Percentiles rank a stretch among this genome's conserved stretches.
Evolutionary conservation across 2,329 filamentous ascomycete genomes (phyloP).

Genomic region (Bertia moriformis): DNA sequence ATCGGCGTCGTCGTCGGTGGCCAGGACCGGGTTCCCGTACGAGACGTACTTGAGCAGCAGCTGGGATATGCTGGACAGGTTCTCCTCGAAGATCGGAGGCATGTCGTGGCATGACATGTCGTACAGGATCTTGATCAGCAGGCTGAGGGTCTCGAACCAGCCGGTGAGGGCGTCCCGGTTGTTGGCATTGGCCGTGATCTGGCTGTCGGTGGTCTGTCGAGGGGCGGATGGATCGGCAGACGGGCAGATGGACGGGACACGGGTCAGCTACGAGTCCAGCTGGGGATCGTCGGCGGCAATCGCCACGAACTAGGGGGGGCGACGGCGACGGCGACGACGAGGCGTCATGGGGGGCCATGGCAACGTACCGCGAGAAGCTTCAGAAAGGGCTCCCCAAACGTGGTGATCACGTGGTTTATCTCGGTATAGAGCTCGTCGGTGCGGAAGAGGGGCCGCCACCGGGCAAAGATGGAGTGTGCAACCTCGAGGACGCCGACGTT

Average conservation of each 20-base stretch:
- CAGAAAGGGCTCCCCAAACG: conserved; percentile 74
- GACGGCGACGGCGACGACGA: no score
- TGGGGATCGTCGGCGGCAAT: no score
- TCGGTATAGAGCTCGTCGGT: conserved; percentile 88
- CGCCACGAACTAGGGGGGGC: no score
- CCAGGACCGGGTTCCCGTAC: conserved; percentile 72
- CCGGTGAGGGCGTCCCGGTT: conserved; percentile 63
- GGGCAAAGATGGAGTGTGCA: conserved; percentile 91
- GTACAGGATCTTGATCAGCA: conserved; percentile 83
- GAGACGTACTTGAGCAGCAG: conserved; percentile 84
- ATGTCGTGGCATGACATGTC: conserved; percentile 96
- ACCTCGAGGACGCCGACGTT: conserved; percentile 94
- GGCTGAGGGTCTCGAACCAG: conserved; percentile 72
- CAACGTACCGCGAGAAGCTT: conserved; percentile 52
- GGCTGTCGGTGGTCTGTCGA: neutral
- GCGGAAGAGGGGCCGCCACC: conserved; percentile 86
- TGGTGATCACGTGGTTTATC: conserved; percentile 84
- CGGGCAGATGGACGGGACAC: conserved; percentile 4
- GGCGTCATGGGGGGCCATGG: no score
- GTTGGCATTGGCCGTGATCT: conserved; percentile 56
- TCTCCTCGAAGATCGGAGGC: conserved; percentile 84
- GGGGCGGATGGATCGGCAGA: no score
- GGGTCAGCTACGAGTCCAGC: no score
- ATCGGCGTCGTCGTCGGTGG: conserved; percentile 84
- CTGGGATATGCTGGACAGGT: conserved; percentile 60